phyloP scores from a whole-genome alignment of 208 protist genomes.

The Histomonas meleagridis region DNA sequence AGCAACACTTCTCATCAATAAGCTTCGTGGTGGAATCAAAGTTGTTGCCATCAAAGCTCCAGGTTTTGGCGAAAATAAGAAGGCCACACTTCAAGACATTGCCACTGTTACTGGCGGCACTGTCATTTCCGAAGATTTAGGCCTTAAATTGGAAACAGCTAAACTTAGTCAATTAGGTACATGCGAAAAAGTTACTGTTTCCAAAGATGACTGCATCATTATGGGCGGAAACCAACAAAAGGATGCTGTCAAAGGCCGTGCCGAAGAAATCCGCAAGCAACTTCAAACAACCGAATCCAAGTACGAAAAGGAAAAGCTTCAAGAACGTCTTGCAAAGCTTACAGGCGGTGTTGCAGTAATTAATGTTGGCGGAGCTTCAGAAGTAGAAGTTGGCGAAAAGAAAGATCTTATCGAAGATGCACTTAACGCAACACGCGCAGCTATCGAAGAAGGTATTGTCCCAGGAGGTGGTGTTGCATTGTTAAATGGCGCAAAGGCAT shows the following conservation, averaged over 20 bases:
- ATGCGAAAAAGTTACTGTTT: slow-evolving; percentile 67
- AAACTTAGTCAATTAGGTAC: slow-evolving; percentile 52
- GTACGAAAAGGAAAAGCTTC: slow-evolving; percentile 87
- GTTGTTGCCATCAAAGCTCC: slow-evolving; percentile 79
- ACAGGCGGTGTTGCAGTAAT: slow-evolving; percentile 69
- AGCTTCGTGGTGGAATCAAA: slow-evolving; percentile 61
- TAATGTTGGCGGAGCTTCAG: slow-evolving; percentile 75
- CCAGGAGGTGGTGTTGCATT: slow-evolving; percentile 86
- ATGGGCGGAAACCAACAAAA: slow-evolving; percentile 78
- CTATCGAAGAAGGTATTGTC: slow-evolving; percentile 95
- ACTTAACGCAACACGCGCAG: slow-evolving; percentile 91
- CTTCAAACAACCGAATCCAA: slow-evolving; percentile 68
- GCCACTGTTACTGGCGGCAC: slow-evolving; percentile 82
- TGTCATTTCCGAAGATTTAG: slow-evolving; percentile 72
- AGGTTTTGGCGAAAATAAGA: slow-evolving; percentile 95
- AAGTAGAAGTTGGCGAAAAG: slow-evolving; percentile 96
- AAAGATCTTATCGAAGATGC: slow-evolving; percentile 96
- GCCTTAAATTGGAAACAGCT: slow-evolving; percentile 61
- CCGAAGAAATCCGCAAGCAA: slow-evolving; percentile 68
- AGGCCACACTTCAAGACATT: slow-evolving; percentile 90
- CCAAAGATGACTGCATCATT: slow-evolving; percentile 88
- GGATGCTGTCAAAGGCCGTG: slow-evolving; percentile 70
- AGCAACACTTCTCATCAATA: slow-evolving; percentile 78
- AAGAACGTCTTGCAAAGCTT: slow-evolving; percentile 91
- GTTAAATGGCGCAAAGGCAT: slow-evolving; percentile 67